Percentiles rank a stretch among this genome's conserved stretches.
phyloP scores from a whole-genome alignment of 169 alveolate genomes.

The Plasmodium cynomolgi region DNA sequence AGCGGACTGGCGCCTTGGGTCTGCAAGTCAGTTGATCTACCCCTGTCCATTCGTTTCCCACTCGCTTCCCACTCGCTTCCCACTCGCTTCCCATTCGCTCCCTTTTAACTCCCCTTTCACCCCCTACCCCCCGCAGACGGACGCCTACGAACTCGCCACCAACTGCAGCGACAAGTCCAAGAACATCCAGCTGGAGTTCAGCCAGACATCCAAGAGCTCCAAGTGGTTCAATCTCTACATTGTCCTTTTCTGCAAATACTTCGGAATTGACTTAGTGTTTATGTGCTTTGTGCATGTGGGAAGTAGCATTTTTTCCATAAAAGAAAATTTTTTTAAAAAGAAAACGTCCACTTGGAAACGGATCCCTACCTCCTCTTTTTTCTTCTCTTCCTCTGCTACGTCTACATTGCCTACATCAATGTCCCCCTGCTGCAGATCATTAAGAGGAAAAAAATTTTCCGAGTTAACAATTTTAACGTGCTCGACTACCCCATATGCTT shows the following conservation, averaged over 20 bases:
- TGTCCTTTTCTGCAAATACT: constrained; percentile 23
- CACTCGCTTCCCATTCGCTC: not conserved
- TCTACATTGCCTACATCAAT: constrained; percentile 38
- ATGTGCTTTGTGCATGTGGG: constrained; percentile 43
- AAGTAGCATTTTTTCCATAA: constrained; percentile 1
- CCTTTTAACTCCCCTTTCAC: not conserved
- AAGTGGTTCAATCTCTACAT: constrained; percentile 32
- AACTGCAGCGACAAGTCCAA: not conserved
- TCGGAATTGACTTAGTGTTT: constrained; percentile 41
- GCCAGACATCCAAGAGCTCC: constrained; percentile 2
- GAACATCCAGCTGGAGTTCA: constrained; percentile 39
- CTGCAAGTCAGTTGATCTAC: too few relatives aligned
- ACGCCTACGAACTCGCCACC: not conserved
- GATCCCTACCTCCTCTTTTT: constrained; percentile 20
- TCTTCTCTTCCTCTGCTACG: constrained; percentile 8
- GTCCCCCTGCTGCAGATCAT: constrained; percentile 35
- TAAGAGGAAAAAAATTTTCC: not conserved
- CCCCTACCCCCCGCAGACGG: not conserved
- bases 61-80: not conserved
- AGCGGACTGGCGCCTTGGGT: not conserved
- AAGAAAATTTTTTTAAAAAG: constrained; percentile 10
- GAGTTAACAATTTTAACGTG: not conserved
- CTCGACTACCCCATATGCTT: constrained; percentile 5
- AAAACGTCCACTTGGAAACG: not conserved
- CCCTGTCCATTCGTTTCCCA: not conserved